Base-by-base conservation (phyloP, 257 asterid species). In the Penstemon davidsonii region DNA sequence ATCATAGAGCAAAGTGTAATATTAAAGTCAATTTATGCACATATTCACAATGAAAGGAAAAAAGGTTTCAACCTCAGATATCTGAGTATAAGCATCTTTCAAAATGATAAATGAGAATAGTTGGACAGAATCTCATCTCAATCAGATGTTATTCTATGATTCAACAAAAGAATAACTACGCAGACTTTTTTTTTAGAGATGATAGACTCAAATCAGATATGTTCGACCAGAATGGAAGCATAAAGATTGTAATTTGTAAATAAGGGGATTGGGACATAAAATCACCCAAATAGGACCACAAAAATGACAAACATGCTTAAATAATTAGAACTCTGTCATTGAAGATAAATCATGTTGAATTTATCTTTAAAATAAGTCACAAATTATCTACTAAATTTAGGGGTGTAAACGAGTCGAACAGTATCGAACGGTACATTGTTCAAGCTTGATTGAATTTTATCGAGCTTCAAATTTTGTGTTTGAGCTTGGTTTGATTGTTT, bases 1-100 rank as follows among this genome's bases (percentile, higher is more conserved):
- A 73, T 66, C 66, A 72, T 72, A 68, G 59, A 55, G 60, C 2
- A 50, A 69, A 76, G 41, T 55, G 66, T 45, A 62, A 63, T 76
- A 40, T 76, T 39, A 74, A 60, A 49, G 40, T 33, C 13, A 13
- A 45, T 0, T 55, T 47, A n/a, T 38, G 49, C 63, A 49, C 44
- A 41, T 7, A 64, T 67, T 42, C 42, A 43, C 47, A 60, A 45
- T 68, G 13, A 56, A 77, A 65, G 42, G 36, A 43, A 25, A 41
- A 33, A 25, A 13, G 47, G 60, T 47, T 60, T 36, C 9, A 58
- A 62, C 18, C 41, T 50, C 12, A 40, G 45, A 50, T 49, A 39
- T 38, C 55, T 25, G 60, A 45, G 70, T 3, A 51, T 60, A 15
- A 33, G 47, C 45, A 53, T 70, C 49, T 25, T 25, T 25, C 7